Evolutionary conservation across 2,329 filamentous ascomycete species (phyloP), one percentile per base, ranked within the genome.

Genomic region (Colletotrichum eremochloae): DNA sequence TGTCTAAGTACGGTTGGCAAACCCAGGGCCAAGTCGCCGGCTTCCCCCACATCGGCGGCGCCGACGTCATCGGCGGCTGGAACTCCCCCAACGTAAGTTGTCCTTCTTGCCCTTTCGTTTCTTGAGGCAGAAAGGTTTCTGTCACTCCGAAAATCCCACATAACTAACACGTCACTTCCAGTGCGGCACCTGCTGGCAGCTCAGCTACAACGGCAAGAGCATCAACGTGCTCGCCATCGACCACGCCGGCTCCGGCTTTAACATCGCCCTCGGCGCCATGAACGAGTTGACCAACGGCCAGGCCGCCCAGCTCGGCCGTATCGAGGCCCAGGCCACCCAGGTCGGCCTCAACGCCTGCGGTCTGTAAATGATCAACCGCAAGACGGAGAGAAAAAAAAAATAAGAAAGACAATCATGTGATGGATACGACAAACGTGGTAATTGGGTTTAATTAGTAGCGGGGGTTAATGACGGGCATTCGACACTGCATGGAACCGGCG

Each of bases 101-200:
- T 24, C 11, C 36, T 4, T 11, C 5, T 29, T n/a, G 6, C 8
- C 44, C 44, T n/a, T 36, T 29, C n/a, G 38, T 2, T 29, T 2
- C 38, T 57, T 0, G n/a, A 46, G 3, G 55, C 8, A 46, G 11
- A 9, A 9, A n/a, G 20, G 8, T n/a, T n/a, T 11, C n/a, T n/a
- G 44, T 44, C n/a, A 62, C 29, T 6, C n/a, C 12, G 46, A 12
- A 24, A 50, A 15, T 24, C 3, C 56, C 38, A 33, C 8, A 7
- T 2, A 36, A 46, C 63, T 75, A 63, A 72, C 63, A 61, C 15
- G n/a, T 1, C 2, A 11, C 20, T 18, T 20, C 9, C 77, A 83
- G 80, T 92, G 90, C 81, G 90, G 90, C 62, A 85, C 84, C 40
- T 92, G 90, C 84, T 92, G 87, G 84, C 76, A 82, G 71, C 82